Conservation (phyloP, 805 yeast species). For the Lachancea fermentati region DNA sequence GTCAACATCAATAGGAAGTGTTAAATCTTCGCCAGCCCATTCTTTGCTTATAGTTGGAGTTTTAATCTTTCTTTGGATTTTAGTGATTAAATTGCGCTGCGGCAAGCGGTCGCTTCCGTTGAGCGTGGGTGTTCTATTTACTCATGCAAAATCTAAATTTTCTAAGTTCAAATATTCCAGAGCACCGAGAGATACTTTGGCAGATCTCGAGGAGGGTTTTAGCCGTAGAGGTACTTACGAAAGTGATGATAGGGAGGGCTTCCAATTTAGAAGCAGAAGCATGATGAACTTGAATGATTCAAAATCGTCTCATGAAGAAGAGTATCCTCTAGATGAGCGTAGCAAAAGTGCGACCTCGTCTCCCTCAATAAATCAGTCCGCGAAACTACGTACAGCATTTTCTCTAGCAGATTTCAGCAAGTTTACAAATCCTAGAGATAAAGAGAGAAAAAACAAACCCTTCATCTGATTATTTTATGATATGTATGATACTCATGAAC, state of each 20-base stretch:
- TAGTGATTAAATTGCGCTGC: not conserved
- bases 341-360: constrained; percentile 3
- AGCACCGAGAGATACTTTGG: constrained; percentile 10
- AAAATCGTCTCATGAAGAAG: constrained; percentile 4
- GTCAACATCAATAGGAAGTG: no score
- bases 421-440: constrained; percentile 13
- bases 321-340: constrained; percentile 10
- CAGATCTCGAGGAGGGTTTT: constrained; percentile 16
- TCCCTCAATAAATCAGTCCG: constrained; percentile 7
- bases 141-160: constrained; percentile 6
- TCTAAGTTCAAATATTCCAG: constrained; percentile 9
- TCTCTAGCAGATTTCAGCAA: constrained; percentile 30
- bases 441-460: not conserved
- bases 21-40: not conserved
- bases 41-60: constrained; percentile 7
- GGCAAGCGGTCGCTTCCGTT: not conserved
- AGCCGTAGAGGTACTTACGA: constrained; percentile 6
- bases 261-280: constrained; percentile 27
- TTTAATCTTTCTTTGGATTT: not conserved
- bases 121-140: not conserved
- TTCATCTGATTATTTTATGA: not conserved
- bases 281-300: constrained; percentile 21
- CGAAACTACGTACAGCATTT: constrained; percentile 18
- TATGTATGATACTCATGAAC: not conserved
- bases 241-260: constrained; percentile 12